Conservation (phyloP, 306 rosid species). For the Castanea mollissima region DNA sequence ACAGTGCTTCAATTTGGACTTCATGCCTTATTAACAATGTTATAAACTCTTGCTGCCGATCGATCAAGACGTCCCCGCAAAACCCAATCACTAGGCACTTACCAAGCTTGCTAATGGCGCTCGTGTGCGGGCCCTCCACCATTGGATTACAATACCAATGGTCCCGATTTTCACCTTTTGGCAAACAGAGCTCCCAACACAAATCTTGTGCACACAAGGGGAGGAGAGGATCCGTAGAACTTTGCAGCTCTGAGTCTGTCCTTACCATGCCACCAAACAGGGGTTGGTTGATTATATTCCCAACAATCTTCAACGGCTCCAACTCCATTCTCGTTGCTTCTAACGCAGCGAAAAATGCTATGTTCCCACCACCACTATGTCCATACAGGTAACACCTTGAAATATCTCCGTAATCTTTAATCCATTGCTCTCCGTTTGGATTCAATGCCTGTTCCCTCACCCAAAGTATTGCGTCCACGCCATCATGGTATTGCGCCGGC, state of each 20-base stretch:
- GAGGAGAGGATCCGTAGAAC: slow-evolving; percentile 42
- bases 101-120: slow-evolving; percentile 20
- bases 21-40: slow-evolving; percentile 53
- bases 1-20: slow-evolving; percentile 50
- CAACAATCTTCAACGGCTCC: slow-evolving; percentile 48
- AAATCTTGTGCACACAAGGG: slow-evolving; percentile 64
- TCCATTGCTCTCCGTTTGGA: slow-evolving; percentile 53
- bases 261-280: slow-evolving; percentile 63
- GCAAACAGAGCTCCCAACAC: slow-evolving; percentile 60
- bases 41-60: slow-evolving; percentile 52
- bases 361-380: slow-evolving; percentile 50
- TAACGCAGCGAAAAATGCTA: slow-evolving; percentile 41
- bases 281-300: slow-evolving; percentile 68
- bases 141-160: slow-evolving; percentile 68
- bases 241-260: slow-evolving; percentile 44
- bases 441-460: slow-evolving; percentile 30
- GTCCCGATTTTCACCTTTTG: slow-evolving; percentile 43
- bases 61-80: slow-evolving; percentile 57
- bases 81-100: slow-evolving; percentile 60
- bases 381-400: slow-evolving; percentile 60
- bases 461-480: slow-evolving; percentile 40
- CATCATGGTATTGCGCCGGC: slow-evolving; percentile 46
- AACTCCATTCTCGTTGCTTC: background rate
- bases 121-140: slow-evolving; percentile 41
- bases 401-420: slow-evolving; percentile 58